Conservation (phyloP, 495 filamentous ascomycete genomes). For the Bombardia bombarda region DNA sequence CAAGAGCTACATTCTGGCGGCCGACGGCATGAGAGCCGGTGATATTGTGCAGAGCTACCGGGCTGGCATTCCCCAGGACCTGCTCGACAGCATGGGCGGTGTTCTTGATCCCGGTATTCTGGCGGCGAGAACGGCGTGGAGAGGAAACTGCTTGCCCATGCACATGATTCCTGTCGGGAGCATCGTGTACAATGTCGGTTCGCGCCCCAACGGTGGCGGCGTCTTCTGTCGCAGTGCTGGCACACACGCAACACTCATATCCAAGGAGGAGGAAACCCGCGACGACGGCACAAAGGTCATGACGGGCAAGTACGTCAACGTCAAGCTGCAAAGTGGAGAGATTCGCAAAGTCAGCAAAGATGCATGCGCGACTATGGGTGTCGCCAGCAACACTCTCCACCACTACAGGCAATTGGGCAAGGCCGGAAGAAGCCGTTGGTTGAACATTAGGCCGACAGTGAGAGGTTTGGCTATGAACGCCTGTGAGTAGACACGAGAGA, state of each 20-base stretch:
- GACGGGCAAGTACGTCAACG: conserved; percentile 61
- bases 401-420: conserved; percentile 89
- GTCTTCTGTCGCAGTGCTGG: conserved; percentile 93
- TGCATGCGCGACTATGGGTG: conserved; percentile 87
- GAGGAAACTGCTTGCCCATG: conserved; percentile 90
- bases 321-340: conserved; percentile 87
- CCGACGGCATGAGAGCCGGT: conserved; percentile 86
- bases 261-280: conserved; percentile 67
- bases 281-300: conserved; percentile 44
- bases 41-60: conserved; percentile 89
- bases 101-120: conserved; percentile 87
- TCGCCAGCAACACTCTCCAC: conserved; percentile 86
- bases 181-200: conserved; percentile 82
- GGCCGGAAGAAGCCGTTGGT: conserved; percentile 83
- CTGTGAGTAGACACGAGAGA: conserved; percentile 35
- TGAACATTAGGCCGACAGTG: conserved; percentile 89
- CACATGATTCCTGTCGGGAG: conserved; percentile 92
- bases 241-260: conserved; percentile 77
- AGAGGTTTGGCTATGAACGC: conserved; percentile 98
- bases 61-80: conserved; percentile 72
- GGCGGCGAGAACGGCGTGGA: conserved; percentile 85
- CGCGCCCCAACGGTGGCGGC: conserved; percentile 59
- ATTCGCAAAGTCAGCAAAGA: conserved; percentile 79
- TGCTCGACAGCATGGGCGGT: conserved; percentile 87
- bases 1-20: conserved; percentile 85